Percentiles rank a stretch among this genome's conserved stretches.
These are phyloP conservation scores for Xylariaceae sp. DNA, from an alignment of 2,329 filamentous ascomycete genomes.

Conservation along the genomic window DNA sequence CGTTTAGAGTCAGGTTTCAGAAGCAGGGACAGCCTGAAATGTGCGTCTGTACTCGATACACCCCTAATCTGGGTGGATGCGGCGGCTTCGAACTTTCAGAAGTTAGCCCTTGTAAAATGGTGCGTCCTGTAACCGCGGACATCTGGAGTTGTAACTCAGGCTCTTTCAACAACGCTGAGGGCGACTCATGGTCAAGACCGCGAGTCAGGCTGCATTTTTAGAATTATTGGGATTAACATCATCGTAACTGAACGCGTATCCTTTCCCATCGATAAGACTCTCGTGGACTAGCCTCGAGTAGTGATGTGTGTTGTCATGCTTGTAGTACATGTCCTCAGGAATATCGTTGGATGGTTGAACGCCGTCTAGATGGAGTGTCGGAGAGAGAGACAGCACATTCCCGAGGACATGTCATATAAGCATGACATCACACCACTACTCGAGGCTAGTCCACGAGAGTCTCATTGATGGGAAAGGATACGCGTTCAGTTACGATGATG, in stretches of 20 bases:
- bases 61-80: too few species aligned
- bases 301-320: slow-evolving; percentile 50
- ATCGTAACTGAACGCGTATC: slow-evolving; percentile 70
- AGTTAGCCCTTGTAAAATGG: too few species aligned
- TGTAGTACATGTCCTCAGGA: slow-evolving; percentile 47
- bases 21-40: too few species aligned
- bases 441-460: slow-evolving; percentile 61
- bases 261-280: slow-evolving; percentile 60
- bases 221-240: slow-evolving; percentile 61
- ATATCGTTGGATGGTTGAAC: slow-evolving; percentile 47
- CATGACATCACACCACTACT: slow-evolving; percentile 56
- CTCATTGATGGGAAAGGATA: slow-evolving; percentile 65
- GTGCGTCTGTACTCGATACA: too few species aligned
- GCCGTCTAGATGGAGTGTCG: slow-evolving; percentile 50
- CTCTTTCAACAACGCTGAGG: slow-evolving; percentile 44
- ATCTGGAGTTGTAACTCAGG: slow-evolving; percentile 57
- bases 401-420: slow-evolving; percentile 48
- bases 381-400: slow-evolving; percentile 48
- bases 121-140: slow-evolving; percentile 48
- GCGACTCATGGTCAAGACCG: slow-evolving; percentile 43
- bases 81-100: too few species aligned
- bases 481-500: slow-evolving; percentile 70
- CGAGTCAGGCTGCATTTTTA: slow-evolving; percentile 57
- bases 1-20: too few species aligned
- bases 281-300: slow-evolving; percentile 65